A percentile compares a stretch with the other conserved stretches of the same genome.
phyloP scores from a whole-genome alignment of 2,329 filamentous ascomycete species.

The Penicillium expansum region DNA sequence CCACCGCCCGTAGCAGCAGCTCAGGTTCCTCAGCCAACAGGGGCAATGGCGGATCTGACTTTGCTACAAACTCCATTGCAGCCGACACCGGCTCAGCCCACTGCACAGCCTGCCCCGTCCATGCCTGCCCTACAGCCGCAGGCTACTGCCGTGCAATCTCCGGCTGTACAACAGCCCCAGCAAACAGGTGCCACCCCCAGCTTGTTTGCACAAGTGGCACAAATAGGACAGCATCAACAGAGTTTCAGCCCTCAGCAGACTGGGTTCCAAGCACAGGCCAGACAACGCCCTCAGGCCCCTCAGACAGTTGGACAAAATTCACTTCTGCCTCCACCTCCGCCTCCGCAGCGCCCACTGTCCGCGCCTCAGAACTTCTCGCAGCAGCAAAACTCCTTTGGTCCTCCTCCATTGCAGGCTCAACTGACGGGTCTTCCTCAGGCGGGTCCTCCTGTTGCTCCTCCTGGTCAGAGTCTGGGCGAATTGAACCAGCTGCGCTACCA shows the following conservation, averaged over 20 bases:
- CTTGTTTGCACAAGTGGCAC: conserved; percentile 51
- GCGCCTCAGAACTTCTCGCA: conserved; percentile 76
- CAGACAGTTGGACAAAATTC: conserved; percentile 59
- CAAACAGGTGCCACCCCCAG: conserved; percentile 47
- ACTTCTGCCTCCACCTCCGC: conserved; percentile 75
- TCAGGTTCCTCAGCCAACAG: conserved; percentile 53
- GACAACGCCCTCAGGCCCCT: conserved; percentile 71
- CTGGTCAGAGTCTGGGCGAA: conserved; percentile 74
- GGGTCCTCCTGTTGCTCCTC: conserved; percentile 60
- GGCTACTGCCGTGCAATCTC: conserved; percentile 38
- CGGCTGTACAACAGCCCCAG: conserved; percentile 39
- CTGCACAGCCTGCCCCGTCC: conserved; percentile 42
- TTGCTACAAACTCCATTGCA: conserved; percentile 60
- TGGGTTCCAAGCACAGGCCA: conserved; percentile 42
- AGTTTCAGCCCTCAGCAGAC: conserved; percentile 38
- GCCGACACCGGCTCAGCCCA: conserved; percentile 49
- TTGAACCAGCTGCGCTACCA: conserved; percentile 65
- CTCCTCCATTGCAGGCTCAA: conserved; percentile 76
- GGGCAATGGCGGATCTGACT: conserved; percentile 68
- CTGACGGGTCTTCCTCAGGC: conserved; percentile 69
- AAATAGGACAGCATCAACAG: conserved; percentile 26
- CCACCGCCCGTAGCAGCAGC: conserved; percentile 35
- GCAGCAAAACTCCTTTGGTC: conserved; percentile 68
- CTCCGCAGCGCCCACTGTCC: conserved; percentile 77
- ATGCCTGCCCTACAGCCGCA: conserved; percentile 45